Evolutionary conservation across 768 basidiomycete genomes (phyloP).

Genomic region (Tylopilus intermedius): DNA sequence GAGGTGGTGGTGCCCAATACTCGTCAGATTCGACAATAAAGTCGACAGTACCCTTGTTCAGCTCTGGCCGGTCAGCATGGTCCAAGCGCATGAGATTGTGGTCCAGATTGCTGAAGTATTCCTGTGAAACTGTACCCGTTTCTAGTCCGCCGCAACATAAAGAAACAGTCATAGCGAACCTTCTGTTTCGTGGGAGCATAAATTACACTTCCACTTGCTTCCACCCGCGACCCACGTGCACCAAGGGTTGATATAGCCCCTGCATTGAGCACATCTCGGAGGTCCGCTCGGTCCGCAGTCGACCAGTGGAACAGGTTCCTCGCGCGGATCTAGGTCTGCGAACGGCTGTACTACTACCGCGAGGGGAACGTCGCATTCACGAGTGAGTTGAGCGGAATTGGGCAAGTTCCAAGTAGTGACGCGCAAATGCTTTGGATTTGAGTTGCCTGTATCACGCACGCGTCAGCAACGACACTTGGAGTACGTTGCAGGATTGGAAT

Average conservation of each 20-base stretch:
- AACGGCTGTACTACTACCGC: slow-evolving; percentile 88
- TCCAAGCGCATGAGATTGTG: slow-evolving; percentile 74
- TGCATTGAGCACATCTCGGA: slow-evolving; percentile 76
- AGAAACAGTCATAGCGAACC: slow-evolving; percentile 46
- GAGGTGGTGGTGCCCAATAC: slow-evolving; percentile 80
- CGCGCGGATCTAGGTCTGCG: slow-evolving; percentile 68
- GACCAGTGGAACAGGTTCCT: slow-evolving; percentile 77
- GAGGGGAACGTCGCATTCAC: slow-evolving; percentile 80
- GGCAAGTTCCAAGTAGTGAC: slow-evolving; percentile 90
- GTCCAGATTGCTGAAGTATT: slow-evolving; percentile 84
- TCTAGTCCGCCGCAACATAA: slow-evolving; percentile 3
- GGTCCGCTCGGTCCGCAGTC: slow-evolving; percentile 71
- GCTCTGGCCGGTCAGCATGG: slow-evolving; percentile 75
- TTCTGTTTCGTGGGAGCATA: slow-evolving; percentile 79
- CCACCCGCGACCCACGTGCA: slow-evolving; percentile 81
- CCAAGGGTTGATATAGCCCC: slow-evolving; percentile 94
- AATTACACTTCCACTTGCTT: slow-evolving; percentile 84
- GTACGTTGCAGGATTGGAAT: not conserved
- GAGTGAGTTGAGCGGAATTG: slow-evolving; percentile 67
- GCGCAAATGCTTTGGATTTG: slow-evolving; percentile 86
- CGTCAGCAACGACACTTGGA: slow-evolving; percentile 12
- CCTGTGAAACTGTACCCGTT: slow-evolving; percentile 53
- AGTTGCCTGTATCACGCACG: slow-evolving; percentile 55
- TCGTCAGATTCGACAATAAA: slow-evolving; percentile 68
- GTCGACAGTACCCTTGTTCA: slow-evolving; percentile 89